Evolutionary conservation across 2,329 filamentous ascomycete genomes (phyloP), one percentile per base, ranked within the genome.

Genomic region (Aspergillus hiratsukae): DNA sequence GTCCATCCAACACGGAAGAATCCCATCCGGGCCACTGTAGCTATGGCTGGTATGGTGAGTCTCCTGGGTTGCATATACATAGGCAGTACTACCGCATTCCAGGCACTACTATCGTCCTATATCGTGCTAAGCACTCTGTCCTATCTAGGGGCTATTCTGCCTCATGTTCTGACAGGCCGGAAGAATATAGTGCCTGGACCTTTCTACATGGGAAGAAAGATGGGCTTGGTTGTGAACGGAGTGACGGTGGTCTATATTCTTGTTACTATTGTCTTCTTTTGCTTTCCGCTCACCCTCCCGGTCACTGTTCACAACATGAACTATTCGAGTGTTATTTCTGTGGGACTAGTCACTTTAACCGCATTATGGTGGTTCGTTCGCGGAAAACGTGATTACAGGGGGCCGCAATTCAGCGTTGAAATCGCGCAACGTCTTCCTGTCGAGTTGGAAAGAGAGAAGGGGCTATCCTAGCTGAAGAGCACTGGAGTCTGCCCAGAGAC

Each of bases 51-150:
- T 43, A 70, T 80, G 53, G 80, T 80, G 25, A 84, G 84, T 0
- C 67, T 86, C 3, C 75, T 89, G 0, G 86, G 85, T 0, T 78
- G 77, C 45, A 85, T 89, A 48, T 88, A 88, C 61, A 79, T 89
- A 1, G 86, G 83, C n/a, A 84, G 78, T 58, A 80, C 78, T 1
- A 86, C 84, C 0, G 87, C 87, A 0, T 90, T 89, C 72, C 81
- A 83, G 45, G 86, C 86, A 0, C 83, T 89, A 27, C 81, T 88
- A 7, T 84, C 84, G 9, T 80, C 77, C 0, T 86, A 83, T 66
- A 78, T 83, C 52, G 76, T 85, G 14, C 74, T 86, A 0, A 75
- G 75, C 3, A 80, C 80, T 0, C 65, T 81, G 9, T 86, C 83
- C 0, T 89, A 87, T 66, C 75, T 87, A 2, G 82, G 83, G 0